Conservation (phyloP, 2,329 filamentous ascomycete genomes). For the Aspergillus caelatus region DNA sequence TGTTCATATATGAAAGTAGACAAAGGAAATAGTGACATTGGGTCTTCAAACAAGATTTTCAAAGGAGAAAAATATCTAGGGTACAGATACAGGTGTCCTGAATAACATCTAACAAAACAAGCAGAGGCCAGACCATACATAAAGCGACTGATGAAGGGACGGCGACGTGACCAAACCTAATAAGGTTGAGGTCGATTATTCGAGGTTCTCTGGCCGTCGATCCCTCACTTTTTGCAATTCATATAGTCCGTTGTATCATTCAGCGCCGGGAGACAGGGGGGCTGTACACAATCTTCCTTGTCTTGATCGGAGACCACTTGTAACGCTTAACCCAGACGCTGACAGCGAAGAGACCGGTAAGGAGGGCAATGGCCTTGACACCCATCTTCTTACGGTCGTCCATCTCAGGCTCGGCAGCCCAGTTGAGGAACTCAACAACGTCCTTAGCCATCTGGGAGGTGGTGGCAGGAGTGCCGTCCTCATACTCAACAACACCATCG, state of each 20-base stretch:
- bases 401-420: conserved; percentile 98
- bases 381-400: conserved; percentile 99
- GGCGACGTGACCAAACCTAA: conserved; percentile 25
- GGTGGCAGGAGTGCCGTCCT: conserved; percentile 90
- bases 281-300: conserved; percentile 87
- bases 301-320: conserved; percentile 98
- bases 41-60: conserved; percentile 43
- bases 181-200: conserved; percentile 30
- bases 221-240: conserved; percentile 34
- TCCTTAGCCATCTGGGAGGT: conserved; percentile 99
- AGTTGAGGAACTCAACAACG: conserved; percentile 98
- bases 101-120: conserved; percentile 44
- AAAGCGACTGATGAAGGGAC: conserved; percentile 31
- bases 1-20: conserved; percentile 18
- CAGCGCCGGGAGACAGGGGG: conserved; percentile 60
- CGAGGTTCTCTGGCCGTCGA: conserved; percentile 26
- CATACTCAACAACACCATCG: conserved; percentile 96
- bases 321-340: conserved; percentile 99
- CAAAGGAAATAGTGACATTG: conserved; percentile 44
- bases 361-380: conserved; percentile 87
- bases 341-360: conserved; percentile 76
- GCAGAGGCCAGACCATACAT: conserved; percentile 34
- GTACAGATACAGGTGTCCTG: conserved; percentile 47
- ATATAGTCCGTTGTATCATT: conserved; percentile 33
- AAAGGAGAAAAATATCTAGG: conserved; percentile 45